phyloP scores from a whole-genome alignment of 345 rosid genomes.

The Brassica incana region DNA sequence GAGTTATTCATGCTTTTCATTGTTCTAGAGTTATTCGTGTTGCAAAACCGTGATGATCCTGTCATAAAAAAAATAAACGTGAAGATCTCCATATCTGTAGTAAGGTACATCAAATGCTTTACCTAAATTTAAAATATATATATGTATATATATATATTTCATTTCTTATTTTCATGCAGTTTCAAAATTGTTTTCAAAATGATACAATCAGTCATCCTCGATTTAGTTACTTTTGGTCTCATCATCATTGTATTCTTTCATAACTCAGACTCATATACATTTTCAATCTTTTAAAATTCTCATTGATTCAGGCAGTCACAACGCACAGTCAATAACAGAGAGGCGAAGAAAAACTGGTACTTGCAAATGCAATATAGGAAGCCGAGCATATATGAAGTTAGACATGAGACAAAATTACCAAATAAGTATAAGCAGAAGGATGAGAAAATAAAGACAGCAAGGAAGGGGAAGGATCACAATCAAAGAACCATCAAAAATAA shows the following conservation, averaged over 20 bases:
- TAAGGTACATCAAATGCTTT: no score
- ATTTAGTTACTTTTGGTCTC: no score
- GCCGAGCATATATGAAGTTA: not conserved
- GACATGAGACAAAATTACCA: not conserved
- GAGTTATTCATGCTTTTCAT: no score
- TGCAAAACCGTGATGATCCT: no score
- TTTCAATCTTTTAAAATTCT: not conserved
- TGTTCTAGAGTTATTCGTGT: no score
- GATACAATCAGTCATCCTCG: not conserved
- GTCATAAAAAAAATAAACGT: no score
- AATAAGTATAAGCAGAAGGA: not conserved
- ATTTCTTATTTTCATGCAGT: not conserved
- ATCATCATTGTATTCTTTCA: not conserved
- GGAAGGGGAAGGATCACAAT: not conserved
- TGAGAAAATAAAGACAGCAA: not conserved
- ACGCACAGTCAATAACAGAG: not conserved
- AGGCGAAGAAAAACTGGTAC: not conserved
- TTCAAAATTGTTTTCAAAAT: not conserved
- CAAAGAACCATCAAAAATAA: no score
- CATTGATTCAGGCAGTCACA: not conserved
- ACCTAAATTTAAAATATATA: no score
- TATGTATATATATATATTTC: no score
- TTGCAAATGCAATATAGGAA: not conserved
- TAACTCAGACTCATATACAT: not conserved
- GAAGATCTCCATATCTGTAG: no score